Percentiles rank a stretch among this genome's conserved stretches.
Conservation (phyloP, 1,139 yeast genomes). For the Suhomyces choctaworum region DNA sequence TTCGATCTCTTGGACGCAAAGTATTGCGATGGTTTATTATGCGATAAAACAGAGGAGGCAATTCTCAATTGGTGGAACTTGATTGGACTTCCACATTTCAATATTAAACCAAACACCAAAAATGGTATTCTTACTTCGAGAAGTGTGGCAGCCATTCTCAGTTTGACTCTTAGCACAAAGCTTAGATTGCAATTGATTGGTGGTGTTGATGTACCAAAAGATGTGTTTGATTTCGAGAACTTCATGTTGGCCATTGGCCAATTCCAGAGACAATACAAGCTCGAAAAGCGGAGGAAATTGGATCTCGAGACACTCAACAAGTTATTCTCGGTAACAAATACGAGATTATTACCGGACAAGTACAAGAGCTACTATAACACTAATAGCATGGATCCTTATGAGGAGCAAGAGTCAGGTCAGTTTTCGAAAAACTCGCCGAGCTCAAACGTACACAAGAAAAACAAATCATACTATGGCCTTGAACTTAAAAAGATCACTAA, state of each 20-base stretch:
- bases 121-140: constrained; percentile 62
- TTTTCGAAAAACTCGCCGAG: constrained; percentile 4
- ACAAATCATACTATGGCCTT: constrained; percentile 37
- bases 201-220: constrained; percentile 80
- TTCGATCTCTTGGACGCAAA: constrained; percentile 69
- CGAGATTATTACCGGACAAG: constrained; percentile 36
- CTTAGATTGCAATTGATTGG: constrained; percentile 66
- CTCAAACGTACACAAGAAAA: constrained; percentile 19
- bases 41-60: constrained; percentile 74
- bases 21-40: constrained; percentile 80
- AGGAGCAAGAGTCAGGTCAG: constrained; percentile 3
- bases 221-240: constrained; percentile 75
- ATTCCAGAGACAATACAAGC: constrained; percentile 68
- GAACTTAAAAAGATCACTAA: constrained; percentile 64
- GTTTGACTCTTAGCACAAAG: constrained; percentile 52
- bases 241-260: constrained; percentile 62
- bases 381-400: constrained; percentile 4
- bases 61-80: constrained; percentile 79
- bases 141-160: constrained; percentile 54
- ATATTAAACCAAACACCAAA: constrained; percentile 42
- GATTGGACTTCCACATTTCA: constrained; percentile 66
- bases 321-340: constrained; percentile 59
- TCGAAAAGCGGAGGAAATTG: constrained; percentile 57
- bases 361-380: constrained; percentile 10
- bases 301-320: constrained; percentile 65